These are phyloP conservation scores for Ailanthus altissimus DNA, from an alignment of 345 rosid species.

Conservation along the genomic window DNA sequence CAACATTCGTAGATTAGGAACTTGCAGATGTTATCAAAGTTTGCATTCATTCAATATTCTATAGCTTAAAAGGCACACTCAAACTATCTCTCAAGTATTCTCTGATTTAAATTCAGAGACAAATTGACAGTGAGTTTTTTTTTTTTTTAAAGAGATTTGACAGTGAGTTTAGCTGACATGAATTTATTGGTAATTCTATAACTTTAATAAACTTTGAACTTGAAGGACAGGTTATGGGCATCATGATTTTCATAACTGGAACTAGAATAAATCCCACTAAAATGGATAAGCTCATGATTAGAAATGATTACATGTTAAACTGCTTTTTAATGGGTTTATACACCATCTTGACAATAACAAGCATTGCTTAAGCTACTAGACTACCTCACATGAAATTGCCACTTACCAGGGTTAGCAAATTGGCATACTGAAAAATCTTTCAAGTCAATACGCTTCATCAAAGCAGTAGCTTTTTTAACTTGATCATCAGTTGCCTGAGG, in stretches of 20 bases:
- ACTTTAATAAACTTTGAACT: background rate
- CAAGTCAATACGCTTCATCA: slow-evolving; percentile 77
- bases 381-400: background rate
- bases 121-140: background rate
- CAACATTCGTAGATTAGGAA: background rate
- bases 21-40: background rate
- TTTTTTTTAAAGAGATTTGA: too few species aligned
- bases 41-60: background rate
- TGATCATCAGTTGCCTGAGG: slow-evolving; percentile 80
- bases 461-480: slow-evolving; percentile 63
- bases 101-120: background rate
- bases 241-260: background rate
- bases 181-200: background rate
- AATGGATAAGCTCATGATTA: background rate
- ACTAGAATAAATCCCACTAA: background rate
- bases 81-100: background rate
- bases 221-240: background rate
- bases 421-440: slow-evolving; percentile 77
- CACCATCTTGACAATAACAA: background rate
- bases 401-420: slow-evolving; percentile 81
- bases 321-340: background rate
- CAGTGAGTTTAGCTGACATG: background rate
- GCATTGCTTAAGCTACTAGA: background rate
- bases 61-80: background rate
- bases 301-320: background rate